Evolutionary conservation across 1,284 basidiomycete genomes (phyloP), one percentile per base, ranked within the genome.

Genomic region (Clitocybe nebularis): DNA sequence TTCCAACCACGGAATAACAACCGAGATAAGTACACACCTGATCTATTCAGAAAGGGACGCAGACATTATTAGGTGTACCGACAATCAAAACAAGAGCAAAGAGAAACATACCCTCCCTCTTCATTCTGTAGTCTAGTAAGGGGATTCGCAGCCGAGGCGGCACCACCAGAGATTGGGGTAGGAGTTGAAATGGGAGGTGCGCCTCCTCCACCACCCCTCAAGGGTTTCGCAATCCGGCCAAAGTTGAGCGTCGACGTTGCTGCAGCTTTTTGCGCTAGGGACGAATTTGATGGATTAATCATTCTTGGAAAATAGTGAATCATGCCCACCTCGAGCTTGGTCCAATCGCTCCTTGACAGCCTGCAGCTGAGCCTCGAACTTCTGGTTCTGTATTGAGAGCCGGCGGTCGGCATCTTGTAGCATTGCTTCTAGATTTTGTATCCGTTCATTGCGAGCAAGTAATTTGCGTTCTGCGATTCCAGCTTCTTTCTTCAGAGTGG

Each of bases 401-500:
- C 93, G 81, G 43, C 92, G 85, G 68, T 98, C 94, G 30, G 93
- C 92, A 55, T 97, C 93, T 60, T 91, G 89, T 16, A 98, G 75
- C 35, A 96, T 71, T 5, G 84, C 81, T 65, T 99, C 96, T 50
- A 99, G 75, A 62, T 92, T 93, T 68, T 91, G 87, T 67, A 99
- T 99, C 54, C 96, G 87, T 66, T 99, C 96, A 62, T 97, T 98
- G 39, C 96, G 82, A 20, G 94, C 92, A 51, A 95, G 75, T 26
- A 99, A 71, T 69, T 98, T 98, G 57, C 94, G 86, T 68, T 99
- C 96, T 38, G 95, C 92, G 51, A 96, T 89, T 17, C 92, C 93
- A 24, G 94, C 89, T 67, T 99, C 96, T 69, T 96, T 97, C 81
- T 99, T 99, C 55, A 99, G 74, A 14, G 87, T 81, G 11, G 92